phyloP scores from a whole-genome alignment of 2,329 filamentous ascomycete genomes.

The Aspergillus sp. region DNA sequence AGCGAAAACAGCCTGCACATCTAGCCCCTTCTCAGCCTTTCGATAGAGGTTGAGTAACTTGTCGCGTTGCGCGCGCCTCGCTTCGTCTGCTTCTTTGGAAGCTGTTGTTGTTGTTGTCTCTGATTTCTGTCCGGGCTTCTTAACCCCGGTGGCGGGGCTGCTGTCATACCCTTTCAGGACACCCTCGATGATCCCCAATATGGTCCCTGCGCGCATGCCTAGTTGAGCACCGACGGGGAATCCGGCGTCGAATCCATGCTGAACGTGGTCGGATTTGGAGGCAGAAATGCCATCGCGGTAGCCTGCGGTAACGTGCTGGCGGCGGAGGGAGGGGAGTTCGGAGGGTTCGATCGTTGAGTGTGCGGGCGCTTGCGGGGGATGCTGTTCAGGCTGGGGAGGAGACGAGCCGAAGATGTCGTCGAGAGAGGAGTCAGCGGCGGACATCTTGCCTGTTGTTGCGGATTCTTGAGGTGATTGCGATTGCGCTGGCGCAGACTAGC shows the following conservation, averaged over 20 bases:
- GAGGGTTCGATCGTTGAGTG: conserved; percentile 45
- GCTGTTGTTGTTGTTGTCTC: conserved; percentile 7
- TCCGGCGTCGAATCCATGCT: conserved; percentile 88
- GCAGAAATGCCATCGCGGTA: conserved; percentile 83
- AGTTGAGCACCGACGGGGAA: conserved; percentile 81
- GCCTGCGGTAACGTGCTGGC: conserved; percentile 77
- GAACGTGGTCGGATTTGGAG: conserved; percentile 74
- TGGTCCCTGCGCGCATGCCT: conserved; percentile 69
- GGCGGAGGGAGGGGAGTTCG: conserved; percentile 74
- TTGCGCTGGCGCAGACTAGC: background rate
- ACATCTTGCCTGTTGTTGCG: conserved; percentile 4
- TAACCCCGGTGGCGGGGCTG: conserved; percentile 23
- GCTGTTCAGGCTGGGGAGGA: conserved; percentile 21
- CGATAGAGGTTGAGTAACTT: conserved; percentile 34
- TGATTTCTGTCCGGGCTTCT: conserved; percentile 23
- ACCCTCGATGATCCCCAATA: conserved; percentile 77
- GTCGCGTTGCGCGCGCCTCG: conserved; percentile 27
- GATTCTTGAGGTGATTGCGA: background rate
- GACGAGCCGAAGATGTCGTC: conserved; percentile 46
- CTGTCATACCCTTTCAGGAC: conserved; percentile 47
- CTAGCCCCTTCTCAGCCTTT: conserved; percentile 59
- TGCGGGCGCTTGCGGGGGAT: background rate
- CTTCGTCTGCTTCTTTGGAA: background rate
- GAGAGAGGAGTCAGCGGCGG: conserved; percentile 25
- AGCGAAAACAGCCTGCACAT: conserved; percentile 63